A percentile compares a stretch with the other conserved stretches of the same genome.
Conservation (phyloP, 306 rosid species). For the Quercus rubra region DNA sequence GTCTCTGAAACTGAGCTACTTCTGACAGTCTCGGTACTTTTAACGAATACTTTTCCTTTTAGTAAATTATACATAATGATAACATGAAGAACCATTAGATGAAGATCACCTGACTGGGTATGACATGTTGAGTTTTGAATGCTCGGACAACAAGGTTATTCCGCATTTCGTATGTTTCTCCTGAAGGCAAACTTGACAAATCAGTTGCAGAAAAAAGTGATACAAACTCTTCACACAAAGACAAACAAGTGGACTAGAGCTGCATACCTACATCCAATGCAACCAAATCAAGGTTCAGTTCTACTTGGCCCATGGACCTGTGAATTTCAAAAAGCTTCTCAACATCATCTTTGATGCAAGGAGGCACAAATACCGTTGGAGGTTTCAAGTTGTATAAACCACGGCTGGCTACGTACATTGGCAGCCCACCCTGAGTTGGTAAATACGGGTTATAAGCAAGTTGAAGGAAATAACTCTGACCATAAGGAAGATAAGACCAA, state of each 20-base stretch:
- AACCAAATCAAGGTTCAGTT: conserved; percentile 72
- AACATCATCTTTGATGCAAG: conserved; percentile 83
- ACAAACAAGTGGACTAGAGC: conserved; percentile 12
- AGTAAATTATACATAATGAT: background rate
- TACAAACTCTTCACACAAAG: conserved; percentile 4
- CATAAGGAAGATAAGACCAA: background rate
- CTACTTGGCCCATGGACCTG: conserved; percentile 80
- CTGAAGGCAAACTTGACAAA: conserved; percentile 45
- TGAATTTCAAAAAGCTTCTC: conserved; percentile 84
- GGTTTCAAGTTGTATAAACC: conserved; percentile 83
- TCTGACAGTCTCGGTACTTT: background rate
- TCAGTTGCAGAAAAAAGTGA: conserved; percentile 17
- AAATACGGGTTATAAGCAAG: conserved; percentile 11
- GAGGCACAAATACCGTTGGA: conserved; percentile 90
- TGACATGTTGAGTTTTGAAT: conserved; percentile 84
- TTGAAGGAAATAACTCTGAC: background rate
- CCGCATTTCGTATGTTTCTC: conserved; percentile 91
- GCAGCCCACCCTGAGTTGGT: conserved; percentile 81
- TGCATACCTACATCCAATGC: conserved; percentile 84
- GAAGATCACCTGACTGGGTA: conserved; percentile 86
- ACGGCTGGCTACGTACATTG: conserved; percentile 92
- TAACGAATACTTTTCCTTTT: background rate
- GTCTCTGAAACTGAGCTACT: background rate
- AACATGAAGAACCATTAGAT: background rate
- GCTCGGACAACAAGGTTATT: conserved; percentile 90